Evolutionary conservation across 768 basidiomycete genomes (phyloP).

Genomic region (Boletellus emodensis): DNA sequence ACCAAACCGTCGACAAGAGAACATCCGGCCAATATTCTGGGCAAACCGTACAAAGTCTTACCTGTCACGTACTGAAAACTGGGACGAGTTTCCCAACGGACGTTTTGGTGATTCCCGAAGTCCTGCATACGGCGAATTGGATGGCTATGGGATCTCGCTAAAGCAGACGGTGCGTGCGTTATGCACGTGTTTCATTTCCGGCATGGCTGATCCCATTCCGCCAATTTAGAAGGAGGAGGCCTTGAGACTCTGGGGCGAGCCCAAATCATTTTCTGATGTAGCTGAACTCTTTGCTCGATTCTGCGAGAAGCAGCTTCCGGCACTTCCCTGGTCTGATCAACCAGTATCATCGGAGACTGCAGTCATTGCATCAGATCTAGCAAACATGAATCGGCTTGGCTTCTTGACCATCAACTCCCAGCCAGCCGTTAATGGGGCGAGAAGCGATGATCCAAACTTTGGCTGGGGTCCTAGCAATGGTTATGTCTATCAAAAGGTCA

Average conservation of each 20-base stretch:
- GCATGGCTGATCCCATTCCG: constrained; percentile 6
- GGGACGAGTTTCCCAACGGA: constrained; percentile 99
- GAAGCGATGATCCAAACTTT: constrained; percentile 78
- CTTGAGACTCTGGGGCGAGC: constrained; percentile 82
- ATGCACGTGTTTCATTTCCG: not conserved
- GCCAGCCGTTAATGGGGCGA: constrained; percentile 87
- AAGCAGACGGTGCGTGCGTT: constrained; percentile 69
- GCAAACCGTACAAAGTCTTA: constrained; percentile 95
- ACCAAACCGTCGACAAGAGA: constrained; percentile 84
- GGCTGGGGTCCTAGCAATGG: constrained; percentile 96
- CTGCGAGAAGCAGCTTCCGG: constrained; percentile 66
- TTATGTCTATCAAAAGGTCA: constrained; percentile 92
- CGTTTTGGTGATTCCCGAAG: constrained; percentile 96
- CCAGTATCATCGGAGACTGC: constrained; percentile 80
- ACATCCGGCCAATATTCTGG: constrained; percentile 98
- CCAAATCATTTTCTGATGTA: constrained; percentile 62
- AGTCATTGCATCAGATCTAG: constrained; percentile 72
- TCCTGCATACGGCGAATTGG: constrained; percentile 97
- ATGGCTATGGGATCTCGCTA: constrained; percentile 92
- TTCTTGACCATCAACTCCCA: constrained; percentile 98
- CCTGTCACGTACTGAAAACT: constrained; percentile 92
- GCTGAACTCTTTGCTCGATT: constrained; percentile 76
- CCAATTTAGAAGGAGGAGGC: constrained; percentile 80
- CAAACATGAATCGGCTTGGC: constrained; percentile 84
- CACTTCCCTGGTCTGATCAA: constrained; percentile 95